Evolutionary conservation across 768 basidiomycete genomes (phyloP).

Genomic region (Grammothele lineata): DNA sequence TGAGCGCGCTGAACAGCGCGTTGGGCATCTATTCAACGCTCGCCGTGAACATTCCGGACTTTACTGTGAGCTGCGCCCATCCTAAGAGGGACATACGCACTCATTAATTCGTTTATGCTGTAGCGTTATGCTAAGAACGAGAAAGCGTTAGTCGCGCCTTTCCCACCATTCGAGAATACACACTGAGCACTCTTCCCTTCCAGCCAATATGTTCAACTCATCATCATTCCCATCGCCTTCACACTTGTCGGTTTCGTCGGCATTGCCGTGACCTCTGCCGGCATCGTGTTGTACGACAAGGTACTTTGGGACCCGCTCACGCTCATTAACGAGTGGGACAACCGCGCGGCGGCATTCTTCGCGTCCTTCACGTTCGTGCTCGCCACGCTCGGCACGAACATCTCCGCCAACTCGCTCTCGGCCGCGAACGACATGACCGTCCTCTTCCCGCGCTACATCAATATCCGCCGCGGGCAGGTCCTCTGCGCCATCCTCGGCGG

Average conservation of each 20-base stretch:
- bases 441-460: slow-evolving; percentile 71
- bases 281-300: slow-evolving; percentile 63
- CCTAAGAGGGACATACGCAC: too few species aligned
- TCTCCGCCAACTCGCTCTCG: slow-evolving; percentile 68
- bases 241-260: slow-evolving; percentile 76
- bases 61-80: slow-evolving; percentile 46
- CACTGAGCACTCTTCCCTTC: neutral
- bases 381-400: slow-evolving; percentile 65
- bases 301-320: slow-evolving; percentile 70
- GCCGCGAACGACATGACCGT: slow-evolving; percentile 86
- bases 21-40: slow-evolving; percentile 71
- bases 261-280: slow-evolving; percentile 77
- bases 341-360: slow-evolving; percentile 84
- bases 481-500: slow-evolving; percentile 80
- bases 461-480: slow-evolving; percentile 71
- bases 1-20: slow-evolving; percentile 71
- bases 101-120: too few species aligned
- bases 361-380: slow-evolving; percentile 69
- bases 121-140: slow-evolving; percentile 72
- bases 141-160: slow-evolving; percentile 53
- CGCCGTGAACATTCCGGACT: slow-evolving; percentile 82
- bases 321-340: slow-evolving; percentile 79
- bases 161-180: neutral
- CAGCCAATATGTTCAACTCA: slow-evolving; percentile 70
- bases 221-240: slow-evolving; percentile 75